phyloP scores from a whole-genome alignment of 139 green algal species.

The Dunaliella primolecta region DNA sequence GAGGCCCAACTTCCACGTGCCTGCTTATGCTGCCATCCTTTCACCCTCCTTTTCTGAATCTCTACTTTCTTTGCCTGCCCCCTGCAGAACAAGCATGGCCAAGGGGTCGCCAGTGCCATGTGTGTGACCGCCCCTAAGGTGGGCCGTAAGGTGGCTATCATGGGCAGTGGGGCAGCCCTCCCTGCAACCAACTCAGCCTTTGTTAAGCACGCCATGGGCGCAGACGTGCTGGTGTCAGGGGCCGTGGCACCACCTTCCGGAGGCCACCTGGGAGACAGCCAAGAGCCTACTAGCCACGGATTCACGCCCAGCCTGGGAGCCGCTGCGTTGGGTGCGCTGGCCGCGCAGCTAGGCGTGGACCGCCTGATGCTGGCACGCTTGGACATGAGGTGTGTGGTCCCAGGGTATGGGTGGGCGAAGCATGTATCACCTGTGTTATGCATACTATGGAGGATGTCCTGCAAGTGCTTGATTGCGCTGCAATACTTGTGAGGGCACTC shows the following conservation, averaged over 20 bases:
- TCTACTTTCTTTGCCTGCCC: too few species aligned
- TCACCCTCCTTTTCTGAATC: too few species aligned
- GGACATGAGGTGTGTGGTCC: not conserved
- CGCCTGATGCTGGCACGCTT: not conserved
- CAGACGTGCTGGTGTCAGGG: slow-evolving; percentile 28
- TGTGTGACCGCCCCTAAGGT: slow-evolving; percentile 16
- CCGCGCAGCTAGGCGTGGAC: not conserved
- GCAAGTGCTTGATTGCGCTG: too few species aligned
- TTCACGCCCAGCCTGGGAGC: too few species aligned
- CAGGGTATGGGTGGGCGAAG: not conserved
- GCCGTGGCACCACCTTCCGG: not conserved
- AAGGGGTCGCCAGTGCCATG: slow-evolving; percentile 7
- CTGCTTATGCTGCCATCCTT: too few species aligned
- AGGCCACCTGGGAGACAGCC: too few species aligned
- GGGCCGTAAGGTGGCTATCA: slow-evolving; percentile 20
- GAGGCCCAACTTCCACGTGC: too few species aligned
- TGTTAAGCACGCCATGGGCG: not conserved
- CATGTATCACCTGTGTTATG: not conserved
- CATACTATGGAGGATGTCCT: too few species aligned
- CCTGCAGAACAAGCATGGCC: slow-evolving; percentile 7
- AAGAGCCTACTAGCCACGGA: too few species aligned
- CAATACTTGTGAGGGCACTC: too few species aligned
- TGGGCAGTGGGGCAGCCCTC: slow-evolving; percentile 5
- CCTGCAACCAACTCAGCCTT: not conserved
- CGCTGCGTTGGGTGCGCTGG: not conserved